Percentiles rank a stretch among this genome's conserved stretches.
Conservation (phyloP, 2,329 filamentous ascomycete genomes). For the Chrysosporium keratinophilum region DNA sequence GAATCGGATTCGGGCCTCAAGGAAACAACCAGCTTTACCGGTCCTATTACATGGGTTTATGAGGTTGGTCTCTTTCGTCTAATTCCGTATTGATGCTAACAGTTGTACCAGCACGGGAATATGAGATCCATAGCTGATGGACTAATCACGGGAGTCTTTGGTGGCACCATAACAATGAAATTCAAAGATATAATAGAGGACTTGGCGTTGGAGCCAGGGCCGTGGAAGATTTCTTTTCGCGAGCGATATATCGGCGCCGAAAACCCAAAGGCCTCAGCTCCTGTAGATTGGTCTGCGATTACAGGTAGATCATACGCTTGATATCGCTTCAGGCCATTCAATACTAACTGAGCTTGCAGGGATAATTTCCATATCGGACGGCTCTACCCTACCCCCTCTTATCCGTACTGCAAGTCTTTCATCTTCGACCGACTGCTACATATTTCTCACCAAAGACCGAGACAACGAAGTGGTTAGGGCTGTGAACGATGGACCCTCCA, state of each 20-base stretch:
- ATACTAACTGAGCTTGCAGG: background rate
- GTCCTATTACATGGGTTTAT: slow-evolving; percentile 10
- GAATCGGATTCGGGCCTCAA: too few relatives aligned
- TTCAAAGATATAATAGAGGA: background rate
- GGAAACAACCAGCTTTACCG: background rate
- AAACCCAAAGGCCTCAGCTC: background rate
- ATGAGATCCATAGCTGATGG: background rate
- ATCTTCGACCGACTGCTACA: background rate
- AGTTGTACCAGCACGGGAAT: background rate
- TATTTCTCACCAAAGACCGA: background rate
- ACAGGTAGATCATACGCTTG: slow-evolving; percentile 9
- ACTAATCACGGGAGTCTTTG: slow-evolving; percentile 6
- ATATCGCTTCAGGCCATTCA: background rate
- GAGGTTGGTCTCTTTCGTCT: background rate
- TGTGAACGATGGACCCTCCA: background rate
- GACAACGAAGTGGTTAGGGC: background rate
- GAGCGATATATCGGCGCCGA: background rate
- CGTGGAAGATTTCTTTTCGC: background rate
- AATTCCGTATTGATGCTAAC: background rate
- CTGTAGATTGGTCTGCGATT: slow-evolving; percentile 25
- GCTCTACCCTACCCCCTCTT: background rate
- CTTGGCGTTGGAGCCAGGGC: background rate
- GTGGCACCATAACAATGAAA: background rate
- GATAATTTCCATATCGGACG: background rate
- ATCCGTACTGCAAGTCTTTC: background rate